A percentile compares a stretch with the other conserved stretches of the same genome.
phyloP scores from a whole-genome alignment of 331 rosid species.

The Quercus tomentella region DNA sequence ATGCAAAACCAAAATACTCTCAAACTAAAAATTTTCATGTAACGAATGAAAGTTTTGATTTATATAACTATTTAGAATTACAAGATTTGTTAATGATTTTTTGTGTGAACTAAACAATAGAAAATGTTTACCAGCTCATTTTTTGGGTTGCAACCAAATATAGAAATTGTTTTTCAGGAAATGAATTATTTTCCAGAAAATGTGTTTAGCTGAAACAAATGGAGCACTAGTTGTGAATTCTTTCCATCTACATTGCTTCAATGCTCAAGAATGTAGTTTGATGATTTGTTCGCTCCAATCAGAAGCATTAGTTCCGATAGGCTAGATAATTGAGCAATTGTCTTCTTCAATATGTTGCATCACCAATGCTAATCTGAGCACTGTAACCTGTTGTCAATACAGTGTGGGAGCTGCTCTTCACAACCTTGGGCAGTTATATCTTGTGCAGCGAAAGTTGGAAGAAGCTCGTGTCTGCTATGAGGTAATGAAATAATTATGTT shows the following conservation, averaged over 20 bases:
- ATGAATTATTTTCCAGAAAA: too few relatives aligned
- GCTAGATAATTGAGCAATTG: neutral
- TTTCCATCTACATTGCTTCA: neutral
- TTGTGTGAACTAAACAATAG: too few relatives aligned
- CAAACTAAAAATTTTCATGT: too few relatives aligned
- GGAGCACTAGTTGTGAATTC: neutral
- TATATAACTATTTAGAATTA: too few relatives aligned
- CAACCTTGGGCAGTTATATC: slow-evolving; percentile 86
- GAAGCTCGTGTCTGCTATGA: slow-evolving; percentile 59
- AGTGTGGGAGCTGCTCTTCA: slow-evolving; percentile 82
- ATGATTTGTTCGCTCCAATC: neutral
- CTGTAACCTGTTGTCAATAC: slow-evolving; percentile 28
- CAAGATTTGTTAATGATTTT: too few relatives aligned
- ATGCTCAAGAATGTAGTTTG: neutral
- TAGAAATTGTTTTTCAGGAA: too few relatives aligned
- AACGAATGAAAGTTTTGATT: too few relatives aligned
- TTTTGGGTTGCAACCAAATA: too few relatives aligned
- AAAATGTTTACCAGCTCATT: too few relatives aligned
- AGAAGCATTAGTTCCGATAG: neutral
- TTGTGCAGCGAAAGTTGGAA: slow-evolving; percentile 59
- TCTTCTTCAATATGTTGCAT: neutral
- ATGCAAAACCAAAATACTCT: too few relatives aligned
- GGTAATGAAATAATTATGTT: slow-evolving; percentile 32
- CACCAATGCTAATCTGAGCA: neutral
- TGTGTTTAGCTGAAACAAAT: too few relatives aligned